Evolutionary conservation across 2,329 filamentous ascomycete species (phyloP).

Genomic region (Fusarium sp.): DNA sequence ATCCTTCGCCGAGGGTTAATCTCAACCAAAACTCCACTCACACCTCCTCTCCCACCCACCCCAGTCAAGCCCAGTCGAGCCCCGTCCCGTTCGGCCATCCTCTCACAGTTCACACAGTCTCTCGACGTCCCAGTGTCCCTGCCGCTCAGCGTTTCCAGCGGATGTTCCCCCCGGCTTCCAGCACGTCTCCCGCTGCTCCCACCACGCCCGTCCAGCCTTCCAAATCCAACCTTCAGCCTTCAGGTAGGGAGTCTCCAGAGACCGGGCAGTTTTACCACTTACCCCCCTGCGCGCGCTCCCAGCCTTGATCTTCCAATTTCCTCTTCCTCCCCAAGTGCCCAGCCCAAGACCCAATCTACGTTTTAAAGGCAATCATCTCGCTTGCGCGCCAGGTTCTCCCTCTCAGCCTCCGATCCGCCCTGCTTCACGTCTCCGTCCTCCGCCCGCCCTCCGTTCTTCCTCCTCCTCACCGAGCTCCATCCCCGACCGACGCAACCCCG

Average conservation of each 20-base stretch:
- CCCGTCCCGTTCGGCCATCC: slow-evolving; percentile 26
- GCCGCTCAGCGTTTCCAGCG: slow-evolving; percentile 37
- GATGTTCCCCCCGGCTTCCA: slow-evolving; percentile 32
- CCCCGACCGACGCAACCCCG: slow-evolving; percentile 44
- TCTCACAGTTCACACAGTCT: slow-evolving; percentile 19
- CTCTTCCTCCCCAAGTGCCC: slow-evolving; percentile 46
- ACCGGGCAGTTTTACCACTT: background rate
- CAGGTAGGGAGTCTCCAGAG: slow-evolving; percentile 3
- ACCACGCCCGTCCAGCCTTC: slow-evolving; percentile 14
- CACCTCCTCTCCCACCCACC: slow-evolving; percentile 48
- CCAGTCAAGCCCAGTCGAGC: slow-evolving; percentile 40
- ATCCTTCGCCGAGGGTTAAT: slow-evolving; percentile 52
- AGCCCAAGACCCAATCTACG: slow-evolving; percentile 52
- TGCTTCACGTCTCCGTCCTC: slow-evolving; percentile 41
- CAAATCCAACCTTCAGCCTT: slow-evolving; percentile 20
- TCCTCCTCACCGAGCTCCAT: slow-evolving; percentile 46
- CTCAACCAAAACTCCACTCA: slow-evolving; percentile 56
- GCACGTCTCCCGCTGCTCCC: slow-evolving; percentile 26
- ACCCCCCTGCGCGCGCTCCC: slow-evolving; percentile 28
- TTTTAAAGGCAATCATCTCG: slow-evolving; percentile 63
- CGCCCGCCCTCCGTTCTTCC: slow-evolving; percentile 39
- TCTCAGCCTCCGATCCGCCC: slow-evolving; percentile 60
- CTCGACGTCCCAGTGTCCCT: slow-evolving; percentile 29
- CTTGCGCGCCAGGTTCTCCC: slow-evolving; percentile 60
- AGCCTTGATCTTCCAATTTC: slow-evolving; percentile 41